Conservation (phyloP, 129 eudicot genomes). For the Chrysanthemum seticuspe region DNA sequence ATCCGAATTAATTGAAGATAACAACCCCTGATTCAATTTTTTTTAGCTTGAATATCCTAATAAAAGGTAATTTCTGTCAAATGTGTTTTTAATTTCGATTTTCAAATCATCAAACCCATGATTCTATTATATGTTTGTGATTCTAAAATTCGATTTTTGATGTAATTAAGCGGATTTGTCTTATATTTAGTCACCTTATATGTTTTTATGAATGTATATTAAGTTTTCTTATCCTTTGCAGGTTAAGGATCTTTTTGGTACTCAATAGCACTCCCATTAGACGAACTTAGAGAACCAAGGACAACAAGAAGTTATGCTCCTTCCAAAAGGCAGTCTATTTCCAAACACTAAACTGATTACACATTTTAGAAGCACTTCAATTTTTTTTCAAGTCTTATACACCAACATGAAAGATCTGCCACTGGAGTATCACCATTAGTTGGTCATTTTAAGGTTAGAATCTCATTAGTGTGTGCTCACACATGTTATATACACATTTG, state of each 20-base stretch:
- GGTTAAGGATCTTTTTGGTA: slow-evolving; percentile 72
- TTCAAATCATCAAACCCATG: too few species aligned
- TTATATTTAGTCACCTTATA: background rate
- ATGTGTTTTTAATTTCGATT: too few species aligned
- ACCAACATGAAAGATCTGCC: slow-evolving; percentile 41
- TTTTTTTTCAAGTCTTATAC: too few species aligned
- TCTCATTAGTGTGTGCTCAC: slow-evolving; percentile 1
- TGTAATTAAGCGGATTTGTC: background rate
- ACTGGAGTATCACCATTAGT: slow-evolving; percentile 49
- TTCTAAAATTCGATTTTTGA: too few species aligned
- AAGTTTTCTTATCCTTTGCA: slow-evolving; percentile 37
- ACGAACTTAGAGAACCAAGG: background rate
- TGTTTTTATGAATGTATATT: background rate
- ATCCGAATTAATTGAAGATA: too few species aligned
- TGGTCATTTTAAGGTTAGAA: slow-evolving; percentile 49
- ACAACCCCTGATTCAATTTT: too few species aligned
- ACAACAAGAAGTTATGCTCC: slow-evolving; percentile 30
- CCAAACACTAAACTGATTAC: slow-evolving; percentile 31
- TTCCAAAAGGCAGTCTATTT: slow-evolving; percentile 60
- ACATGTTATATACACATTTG: background rate
- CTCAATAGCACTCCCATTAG: slow-evolving; percentile 48
- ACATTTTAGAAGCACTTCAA: too few species aligned
- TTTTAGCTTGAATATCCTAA: too few species aligned
- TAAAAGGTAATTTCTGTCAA: too few species aligned
- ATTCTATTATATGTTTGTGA: too few species aligned